These are phyloP conservation scores for Aegilops tauschii DNA, from an alignment of 176 grass and related monocot genomes.

Conservation along the genomic window DNA sequence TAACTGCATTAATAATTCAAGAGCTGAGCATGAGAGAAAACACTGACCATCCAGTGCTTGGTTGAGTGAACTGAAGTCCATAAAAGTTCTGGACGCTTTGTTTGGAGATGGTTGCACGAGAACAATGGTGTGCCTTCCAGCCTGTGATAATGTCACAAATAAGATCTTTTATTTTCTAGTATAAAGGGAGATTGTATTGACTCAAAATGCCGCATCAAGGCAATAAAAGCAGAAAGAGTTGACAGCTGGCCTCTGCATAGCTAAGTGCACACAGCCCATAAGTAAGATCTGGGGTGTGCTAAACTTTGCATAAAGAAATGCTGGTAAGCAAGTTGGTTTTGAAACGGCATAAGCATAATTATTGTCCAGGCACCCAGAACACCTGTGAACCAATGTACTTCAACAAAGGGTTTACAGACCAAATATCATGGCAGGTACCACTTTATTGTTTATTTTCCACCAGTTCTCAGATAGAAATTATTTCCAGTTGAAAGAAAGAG, in stretches of 20 bases:
- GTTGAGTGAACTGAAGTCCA: conserved; percentile 73
- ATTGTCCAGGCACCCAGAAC: not conserved
- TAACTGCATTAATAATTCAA: conserved; percentile 4
- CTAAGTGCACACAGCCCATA: not conserved
- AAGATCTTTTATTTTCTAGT: not conserved
- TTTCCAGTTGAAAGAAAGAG: not conserved
- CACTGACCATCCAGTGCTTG: conserved; percentile 68
- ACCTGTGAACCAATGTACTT: not conserved
- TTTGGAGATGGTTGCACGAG: conserved; percentile 66
- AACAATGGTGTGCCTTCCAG: conserved; percentile 76
- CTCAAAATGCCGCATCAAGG: not conserved
- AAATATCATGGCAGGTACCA: not conserved
- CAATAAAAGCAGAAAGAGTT: not conserved
- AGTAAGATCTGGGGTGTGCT: not conserved
- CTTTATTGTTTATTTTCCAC: not conserved
- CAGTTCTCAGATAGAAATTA: not conserved
- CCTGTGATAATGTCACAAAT: conserved; percentile 23
- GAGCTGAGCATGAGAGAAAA: not conserved
- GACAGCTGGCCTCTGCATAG: not conserved
- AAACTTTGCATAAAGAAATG: not conserved
- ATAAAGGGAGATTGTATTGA: not conserved
- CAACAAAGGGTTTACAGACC: not conserved
- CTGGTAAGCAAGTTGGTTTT: not conserved
- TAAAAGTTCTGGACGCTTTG: conserved; percentile 67
- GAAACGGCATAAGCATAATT: not conserved